Percentiles rank a stretch among this genome's conserved stretches.
Conservation (phyloP, 805 yeast species). For the Yamadazyma paraphyllophila region DNA sequence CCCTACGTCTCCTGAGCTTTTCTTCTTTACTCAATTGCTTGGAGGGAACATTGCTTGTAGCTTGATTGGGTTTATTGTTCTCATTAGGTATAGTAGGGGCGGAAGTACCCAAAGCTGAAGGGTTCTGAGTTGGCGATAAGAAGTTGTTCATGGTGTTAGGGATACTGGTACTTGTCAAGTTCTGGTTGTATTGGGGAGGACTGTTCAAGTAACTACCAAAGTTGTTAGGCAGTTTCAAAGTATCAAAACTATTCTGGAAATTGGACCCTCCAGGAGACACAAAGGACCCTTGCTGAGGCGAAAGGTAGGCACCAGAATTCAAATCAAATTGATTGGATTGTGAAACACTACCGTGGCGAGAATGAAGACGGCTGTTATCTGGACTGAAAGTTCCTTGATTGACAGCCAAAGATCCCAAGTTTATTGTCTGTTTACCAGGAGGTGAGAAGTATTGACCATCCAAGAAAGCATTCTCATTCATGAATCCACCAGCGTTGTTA, state of each 20-base stretch:
- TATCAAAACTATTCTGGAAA: constrained; percentile 31
- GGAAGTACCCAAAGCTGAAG: constrained; percentile 26
- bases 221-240: constrained; percentile 34
- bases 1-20: constrained; percentile 73
- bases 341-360: constrained; percentile 33
- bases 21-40: constrained; percentile 58
- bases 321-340: constrained; percentile 23
- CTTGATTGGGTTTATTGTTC: background rate
- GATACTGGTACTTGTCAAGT: constrained; percentile 22
- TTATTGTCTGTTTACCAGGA: constrained; percentile 20
- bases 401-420: constrained; percentile 25
- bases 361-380: constrained; percentile 8
- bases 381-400: constrained; percentile 30
- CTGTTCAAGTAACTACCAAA: constrained; percentile 31
- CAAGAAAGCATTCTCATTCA: constrained; percentile 18
- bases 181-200: constrained; percentile 29
- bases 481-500: constrained; percentile 8
- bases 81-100: constrained; percentile 20
- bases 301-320: constrained; percentile 29
- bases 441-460: constrained; percentile 45
- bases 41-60: constrained; percentile 19
- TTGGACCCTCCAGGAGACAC: constrained; percentile 30
- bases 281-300: constrained; percentile 32
- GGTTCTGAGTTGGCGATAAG: constrained; percentile 25
- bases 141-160: constrained; percentile 19